Percentiles rank a stretch among this genome's conserved stretches.
phyloP scores from a whole-genome alignment of 2,329 filamentous ascomycete species.

The Lachnellula suecica region DNA sequence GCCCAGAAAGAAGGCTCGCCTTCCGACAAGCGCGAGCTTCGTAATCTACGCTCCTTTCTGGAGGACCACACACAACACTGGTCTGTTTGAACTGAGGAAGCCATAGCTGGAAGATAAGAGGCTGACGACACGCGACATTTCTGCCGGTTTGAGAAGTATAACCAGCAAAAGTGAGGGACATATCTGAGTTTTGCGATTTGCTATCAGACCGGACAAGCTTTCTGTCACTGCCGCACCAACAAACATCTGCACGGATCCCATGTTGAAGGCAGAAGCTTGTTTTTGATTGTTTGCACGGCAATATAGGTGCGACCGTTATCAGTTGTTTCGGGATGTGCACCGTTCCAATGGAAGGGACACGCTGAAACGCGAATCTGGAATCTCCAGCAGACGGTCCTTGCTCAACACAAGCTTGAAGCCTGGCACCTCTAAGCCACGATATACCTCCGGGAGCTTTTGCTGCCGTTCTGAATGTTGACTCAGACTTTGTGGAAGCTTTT shows the following conservation, averaged over 20 bases:
- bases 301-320: not conserved
- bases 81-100: too few species aligned
- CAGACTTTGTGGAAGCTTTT: not conserved
- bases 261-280: not conserved
- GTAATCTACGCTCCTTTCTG: too few species aligned
- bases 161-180: not conserved
- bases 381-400: not conserved
- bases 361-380: constrained; percentile 1
- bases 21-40: too few species aligned
- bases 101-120: too few species aligned
- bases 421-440: not conserved
- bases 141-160: not conserved
- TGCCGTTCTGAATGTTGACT: not conserved
- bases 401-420: not conserved
- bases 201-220: not conserved
- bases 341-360: not conserved
- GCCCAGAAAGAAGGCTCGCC: too few species aligned
- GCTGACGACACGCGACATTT: too few species aligned
- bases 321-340: constrained; percentile 1
- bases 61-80: too few species aligned
- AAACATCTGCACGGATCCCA: not conserved
- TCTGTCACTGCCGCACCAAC: not conserved
- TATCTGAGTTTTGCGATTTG: not conserved
- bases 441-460: not conserved
- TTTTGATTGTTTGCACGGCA: not conserved